phyloP scores from a whole-genome alignment of 1,139 yeast species.

The Yamadazyma epiphylla region DNA sequence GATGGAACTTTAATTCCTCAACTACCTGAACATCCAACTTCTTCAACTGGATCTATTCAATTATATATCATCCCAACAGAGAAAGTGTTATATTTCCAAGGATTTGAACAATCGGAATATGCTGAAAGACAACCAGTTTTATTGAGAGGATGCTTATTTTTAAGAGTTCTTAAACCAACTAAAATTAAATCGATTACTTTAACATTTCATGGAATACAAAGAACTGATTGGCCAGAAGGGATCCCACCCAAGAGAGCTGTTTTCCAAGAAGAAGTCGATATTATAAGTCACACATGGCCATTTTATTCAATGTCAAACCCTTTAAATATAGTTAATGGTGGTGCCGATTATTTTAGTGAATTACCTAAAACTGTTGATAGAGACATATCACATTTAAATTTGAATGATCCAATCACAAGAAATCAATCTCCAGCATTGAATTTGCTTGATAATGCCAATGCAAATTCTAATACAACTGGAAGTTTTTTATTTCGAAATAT shows the following conservation, averaged over 20 bases:
- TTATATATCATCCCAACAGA: slow-evolving; percentile 69
- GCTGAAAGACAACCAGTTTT: slow-evolving; percentile 74
- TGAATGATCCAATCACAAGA: slow-evolving; percentile 19
- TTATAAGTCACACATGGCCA: slow-evolving; percentile 88
- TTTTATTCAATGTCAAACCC: slow-evolving; percentile 55
- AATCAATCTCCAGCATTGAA: slow-evolving; percentile 18
- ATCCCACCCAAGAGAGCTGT: slow-evolving; percentile 83
- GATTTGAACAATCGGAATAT: slow-evolving; percentile 67
- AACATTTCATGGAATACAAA: slow-evolving; percentile 64
- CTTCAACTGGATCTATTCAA: slow-evolving; percentile 46
- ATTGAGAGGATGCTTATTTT: slow-evolving; percentile 74
- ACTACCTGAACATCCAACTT: slow-evolving; percentile 47
- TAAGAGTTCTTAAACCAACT: slow-evolving; percentile 70
- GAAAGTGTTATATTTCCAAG: slow-evolving; percentile 74
- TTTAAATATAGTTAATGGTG: slow-evolving; percentile 37
- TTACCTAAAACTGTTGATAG: slow-evolving; percentile 19
- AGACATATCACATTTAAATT: slow-evolving; percentile 32
- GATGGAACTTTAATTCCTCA: slow-evolving; percentile 28
- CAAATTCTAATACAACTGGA: slow-evolving; percentile 13
- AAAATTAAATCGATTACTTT: slow-evolving; percentile 69
- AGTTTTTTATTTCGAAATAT: slow-evolving; percentile 21
- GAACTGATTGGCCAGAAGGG: slow-evolving; percentile 99
- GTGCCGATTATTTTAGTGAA: slow-evolving; percentile 51
- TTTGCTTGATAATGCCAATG: slow-evolving; percentile 1
- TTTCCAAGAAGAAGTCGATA: slow-evolving; percentile 58